phyloP scores from a whole-genome alignment of 352 stramenopile species.

The Phytophthora sansomeana region DNA sequence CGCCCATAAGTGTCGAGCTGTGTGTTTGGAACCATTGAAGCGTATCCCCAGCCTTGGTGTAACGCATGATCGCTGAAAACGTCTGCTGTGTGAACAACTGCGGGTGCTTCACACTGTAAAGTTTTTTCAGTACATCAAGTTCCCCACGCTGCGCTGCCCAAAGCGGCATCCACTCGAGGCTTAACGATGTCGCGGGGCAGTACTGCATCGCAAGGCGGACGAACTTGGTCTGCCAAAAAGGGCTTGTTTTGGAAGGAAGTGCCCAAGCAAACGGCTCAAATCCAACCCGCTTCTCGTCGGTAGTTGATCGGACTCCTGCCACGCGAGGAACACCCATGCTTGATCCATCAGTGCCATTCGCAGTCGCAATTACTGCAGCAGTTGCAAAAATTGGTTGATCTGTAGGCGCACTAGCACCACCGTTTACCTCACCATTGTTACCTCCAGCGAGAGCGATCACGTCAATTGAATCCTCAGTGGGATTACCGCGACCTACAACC shows the following conservation, averaged over 20 bases:
- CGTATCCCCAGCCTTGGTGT: slow-evolving; percentile 40
- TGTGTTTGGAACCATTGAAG: slow-evolving; percentile 48
- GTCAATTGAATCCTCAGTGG: slow-evolving; percentile 26
- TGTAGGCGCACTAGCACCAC: background rate
- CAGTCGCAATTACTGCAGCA: slow-evolving; percentile 6
- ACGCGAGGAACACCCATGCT: slow-evolving; percentile 8
- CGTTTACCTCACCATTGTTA: background rate
- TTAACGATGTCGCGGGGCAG: slow-evolving; percentile 23
- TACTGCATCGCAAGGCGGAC: slow-evolving; percentile 33
- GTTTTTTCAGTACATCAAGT: slow-evolving; percentile 31
- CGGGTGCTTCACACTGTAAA: slow-evolving; percentile 35
- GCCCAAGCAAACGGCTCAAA: slow-evolving; percentile 42
- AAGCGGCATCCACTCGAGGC: slow-evolving; percentile 43
- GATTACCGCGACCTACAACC: slow-evolving; percentile 24
- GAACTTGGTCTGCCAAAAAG: slow-evolving; percentile 39
- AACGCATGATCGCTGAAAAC: slow-evolving; percentile 38
- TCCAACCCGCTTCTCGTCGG: slow-evolving; percentile 19
- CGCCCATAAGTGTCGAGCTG: slow-evolving; percentile 23
- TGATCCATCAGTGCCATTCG: slow-evolving; percentile 18
- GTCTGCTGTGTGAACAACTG: slow-evolving; percentile 47
- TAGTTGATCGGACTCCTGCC: slow-evolving; percentile 5
- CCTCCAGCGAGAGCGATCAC: slow-evolving; percentile 1
- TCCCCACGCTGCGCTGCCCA: slow-evolving; percentile 45
- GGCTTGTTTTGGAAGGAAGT: slow-evolving; percentile 36
- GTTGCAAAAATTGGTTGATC: slow-evolving; percentile 17